Evolutionary conservation across 371 early-diverging fungal species (phyloP), one percentile per base, ranked within the genome.

Genomic region (Dinochytrium kinnereticum): DNA sequence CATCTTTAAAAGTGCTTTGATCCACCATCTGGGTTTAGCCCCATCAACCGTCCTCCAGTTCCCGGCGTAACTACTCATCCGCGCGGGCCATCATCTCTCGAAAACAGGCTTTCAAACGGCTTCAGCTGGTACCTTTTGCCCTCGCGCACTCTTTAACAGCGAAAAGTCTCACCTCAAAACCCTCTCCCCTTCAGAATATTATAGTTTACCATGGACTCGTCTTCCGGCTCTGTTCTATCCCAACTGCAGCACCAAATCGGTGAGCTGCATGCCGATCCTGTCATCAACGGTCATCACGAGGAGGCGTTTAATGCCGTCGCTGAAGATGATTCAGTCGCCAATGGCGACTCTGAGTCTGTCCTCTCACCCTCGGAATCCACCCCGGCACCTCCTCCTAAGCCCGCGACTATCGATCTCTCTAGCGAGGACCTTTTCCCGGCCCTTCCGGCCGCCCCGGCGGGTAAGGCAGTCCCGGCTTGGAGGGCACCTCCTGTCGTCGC

Each of bases 371-470:
- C 61, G 55, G 24, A 55, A 2, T 53, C 53, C 2, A 51, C 17
- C 69, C 61, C 24, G 38, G 19, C 36, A n/a, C n/a, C n/a, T n/a
- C n/a, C n/a, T n/a, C n/a, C n/a, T n/a, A 49, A 65, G 33, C n/a
- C 33, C 7, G 51, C 33, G 17, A 40, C 28, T n/a, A 70, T 79
- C n/a, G 83, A 82, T 68, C 55, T 82, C 21, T 30, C 64, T 21
- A 78, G 68, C 59, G 78, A 78, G 68, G 83, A 82, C 31, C 73
- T 79, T 10, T 82, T 82, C 70, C 83, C 83, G 21, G 73, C 80
- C 5, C 55, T 82, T 2, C 79, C 80, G 3, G 53, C 71, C 51
- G 53, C 78, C 17, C 13, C 68, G 3, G 51, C 69, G 21, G 75
- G 69, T 17, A 71, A 72, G 51, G 37, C 64, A 1, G 26, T 59